Evolutionary conservation across 2,329 filamentous ascomycete genomes (phyloP).

Genomic region (Westerdykella sp.): DNA sequence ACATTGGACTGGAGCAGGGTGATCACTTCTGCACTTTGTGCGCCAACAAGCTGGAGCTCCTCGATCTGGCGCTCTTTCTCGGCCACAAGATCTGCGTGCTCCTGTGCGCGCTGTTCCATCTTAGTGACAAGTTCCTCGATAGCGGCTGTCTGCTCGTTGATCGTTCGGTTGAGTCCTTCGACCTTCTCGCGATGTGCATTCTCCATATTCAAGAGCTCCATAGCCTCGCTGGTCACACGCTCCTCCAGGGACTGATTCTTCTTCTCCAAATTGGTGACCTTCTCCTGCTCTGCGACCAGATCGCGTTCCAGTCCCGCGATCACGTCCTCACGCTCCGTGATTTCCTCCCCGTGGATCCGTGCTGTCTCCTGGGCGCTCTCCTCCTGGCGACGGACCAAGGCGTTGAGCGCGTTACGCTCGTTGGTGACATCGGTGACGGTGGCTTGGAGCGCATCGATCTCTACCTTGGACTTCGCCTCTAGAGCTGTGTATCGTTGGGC

Average conservation of each 20-base stretch:
- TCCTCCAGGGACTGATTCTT: slow-evolving; percentile 25
- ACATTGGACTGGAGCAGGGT: slow-evolving; percentile 25
- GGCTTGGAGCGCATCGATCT: slow-evolving; percentile 27
- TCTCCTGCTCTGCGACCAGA: slow-evolving; percentile 13
- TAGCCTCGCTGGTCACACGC: slow-evolving; percentile 24
- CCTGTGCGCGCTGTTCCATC: slow-evolving; percentile 14
- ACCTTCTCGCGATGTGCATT: slow-evolving; percentile 25
- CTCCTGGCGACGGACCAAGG: slow-evolving; percentile 35
- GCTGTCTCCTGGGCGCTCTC: slow-evolving; percentile 16
- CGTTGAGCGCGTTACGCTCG: slow-evolving; percentile 34
- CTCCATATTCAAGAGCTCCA: slow-evolving; percentile 26
- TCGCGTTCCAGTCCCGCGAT: slow-evolving; percentile 19
- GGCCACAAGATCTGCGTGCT: slow-evolving; percentile 21
- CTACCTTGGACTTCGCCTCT: slow-evolving; percentile 26
- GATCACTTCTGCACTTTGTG: slow-evolving; percentile 29
- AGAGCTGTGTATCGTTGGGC: slow-evolving; percentile 26
- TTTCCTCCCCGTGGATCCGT: slow-evolving; percentile 16
- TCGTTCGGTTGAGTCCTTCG: slow-evolving; percentile 31
- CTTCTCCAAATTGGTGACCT: slow-evolving; percentile 21
- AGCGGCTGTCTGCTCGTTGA: slow-evolving; percentile 34
- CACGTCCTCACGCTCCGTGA: slow-evolving; percentile 13
- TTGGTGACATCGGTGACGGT: slow-evolving; percentile 40
- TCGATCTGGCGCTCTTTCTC: slow-evolving; percentile 28
- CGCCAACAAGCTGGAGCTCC: slow-evolving; percentile 30
- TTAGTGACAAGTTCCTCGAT: slow-evolving; percentile 31